Evolutionary conservation across 768 basidiomycete species (phyloP), one percentile per base, ranked within the genome.

Genomic region (Lentinula edodes): DNA sequence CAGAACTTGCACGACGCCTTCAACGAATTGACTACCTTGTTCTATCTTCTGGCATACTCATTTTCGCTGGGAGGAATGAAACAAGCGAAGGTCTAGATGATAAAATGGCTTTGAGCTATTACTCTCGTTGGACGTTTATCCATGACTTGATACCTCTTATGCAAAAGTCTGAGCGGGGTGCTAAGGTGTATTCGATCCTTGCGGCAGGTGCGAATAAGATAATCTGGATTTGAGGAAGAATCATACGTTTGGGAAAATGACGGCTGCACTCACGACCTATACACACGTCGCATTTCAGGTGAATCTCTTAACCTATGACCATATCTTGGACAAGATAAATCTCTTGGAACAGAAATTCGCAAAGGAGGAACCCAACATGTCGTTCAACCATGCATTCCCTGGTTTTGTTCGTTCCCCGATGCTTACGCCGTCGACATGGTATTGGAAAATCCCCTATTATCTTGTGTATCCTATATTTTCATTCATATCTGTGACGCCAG

Each of bases 311-410:
- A 36, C 35, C 12, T n/a, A 35, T 55, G 20, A n/a, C 18, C 18
- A 41, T 39, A 39, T 39, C 3, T 9, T 39, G 5, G 8, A 6
- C 38, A 39, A 66, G 5, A 38, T 18, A 6, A n/a, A 3, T 13
- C 2, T 23, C 32, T 18, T 38, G 8, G 13, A 18, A 43, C 52
- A 78, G 76, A 67, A 69, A 61, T 74, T 76, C 53, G 66, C 75
- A 0, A 63, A 68, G 2, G 68, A 68, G 16, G 66, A 76, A 41
- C 75, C 74, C 4, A 63, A 46, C 23, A 52, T 76, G 38, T 66
- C 71, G 7, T 77, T 80, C 68, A 68, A 71, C 0, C 78, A 78
- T 63, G 67, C 67, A 1, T 69, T 66, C 52, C 78, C 78, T 0
- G 78, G 77, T 16, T n/a, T 55, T 38, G 53, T 55, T 42, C 53